Base-by-base conservation (phyloP, 257 asterid species). In the Anisodus acutangulus region DNA sequence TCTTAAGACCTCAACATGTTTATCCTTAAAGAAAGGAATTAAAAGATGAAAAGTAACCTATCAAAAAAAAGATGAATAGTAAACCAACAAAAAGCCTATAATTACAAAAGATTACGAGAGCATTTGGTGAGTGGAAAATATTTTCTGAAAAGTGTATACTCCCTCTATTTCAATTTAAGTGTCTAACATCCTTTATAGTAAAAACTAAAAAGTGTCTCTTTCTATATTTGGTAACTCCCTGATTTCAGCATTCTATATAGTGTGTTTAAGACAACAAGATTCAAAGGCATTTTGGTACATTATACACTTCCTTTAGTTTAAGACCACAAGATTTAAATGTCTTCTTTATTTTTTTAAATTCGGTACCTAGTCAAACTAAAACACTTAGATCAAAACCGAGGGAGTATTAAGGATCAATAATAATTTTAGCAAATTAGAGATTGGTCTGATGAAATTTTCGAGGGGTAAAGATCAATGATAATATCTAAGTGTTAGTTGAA, bases 1-100 rank as follows among this genome's bases (percentile, higher is more conserved):
- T 47, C 80, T 49, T 47, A 72, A 72, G 39, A 72, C 54, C 80
- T 47, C 58, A 72, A 47, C 11, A 2, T 47, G 60, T 47, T 72
- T 72, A 47, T 47, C 41, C 41, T 19, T 6, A 72, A 22, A 53
- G 41, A 11, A 43, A 19, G 6, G 39, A 4, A 22, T 4, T 45
- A 9, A 47, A 72, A 7, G 54, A n/a, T 10, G 67, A 62, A n/a
- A 62, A 62, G 15, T 22, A 62, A 62, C 55, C 2, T 3, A 49
- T 49, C 26, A 49, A 49, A 49, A 41, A 5, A 60, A 60, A 4
- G 67, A 17, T n/a, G 35, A 47, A 49, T 19, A 49, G 17, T 49
- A 49, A 74, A 53, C 81, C 81, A 74, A 74, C 16, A 74, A 74
- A 66, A 31, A 4, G 62, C 57, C 43, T 0, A 49, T 19, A 12